A percentile compares a stretch with the other conserved stretches of the same genome.
Evolutionary conservation across 345 rosid genomes (phyloP).

Genomic region (Hypericum androsaemum): DNA sequence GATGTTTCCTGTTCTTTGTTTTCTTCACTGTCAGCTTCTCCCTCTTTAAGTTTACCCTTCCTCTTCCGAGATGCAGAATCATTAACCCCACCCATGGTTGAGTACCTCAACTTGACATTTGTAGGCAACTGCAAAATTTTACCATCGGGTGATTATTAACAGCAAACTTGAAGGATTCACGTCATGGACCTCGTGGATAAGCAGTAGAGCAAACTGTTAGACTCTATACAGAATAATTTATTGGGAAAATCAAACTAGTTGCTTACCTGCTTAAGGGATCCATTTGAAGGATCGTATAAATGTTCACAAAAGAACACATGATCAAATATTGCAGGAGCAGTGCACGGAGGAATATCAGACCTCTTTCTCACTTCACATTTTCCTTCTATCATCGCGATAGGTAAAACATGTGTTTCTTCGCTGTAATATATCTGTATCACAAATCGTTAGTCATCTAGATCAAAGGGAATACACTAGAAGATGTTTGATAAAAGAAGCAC

Average conservation of each 20-base stretch:
- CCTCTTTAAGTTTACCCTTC: conserved; percentile 67
- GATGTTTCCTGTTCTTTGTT: conserved; percentile 30
- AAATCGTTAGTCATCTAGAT: conserved; percentile 9
- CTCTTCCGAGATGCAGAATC: conserved; percentile 49
- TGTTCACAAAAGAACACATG: conserved; percentile 80
- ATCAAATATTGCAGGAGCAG: conserved; percentile 38
- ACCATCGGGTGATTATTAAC: conserved; percentile 10
- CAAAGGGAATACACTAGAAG: not conserved
- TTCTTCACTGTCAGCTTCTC: conserved; percentile 28
- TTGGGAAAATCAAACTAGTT: not conserved
- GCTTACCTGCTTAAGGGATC: conserved; percentile 63
- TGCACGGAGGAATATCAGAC: conserved; percentile 38
- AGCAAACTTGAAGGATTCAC: not conserved
- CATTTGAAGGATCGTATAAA: conserved; percentile 56
- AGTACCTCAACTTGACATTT: conserved; percentile 38
- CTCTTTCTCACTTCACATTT: conserved; percentile 85
- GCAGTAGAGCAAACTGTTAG: not conserved
- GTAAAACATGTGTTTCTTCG: conserved; percentile 32
- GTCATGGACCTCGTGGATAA: not conserved
- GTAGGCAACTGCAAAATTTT: conserved; percentile 43
- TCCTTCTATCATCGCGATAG: conserved; percentile 42
- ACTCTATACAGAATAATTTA: not conserved
- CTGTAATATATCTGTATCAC: conserved; percentile 57
- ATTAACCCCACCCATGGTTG: conserved; percentile 25
- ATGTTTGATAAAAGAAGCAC: not conserved